A percentile compares a stretch with the other conserved stretches of the same genome.
Evolutionary conservation across 2,329 filamentous ascomycete genomes (phyloP).

Genomic region (Myriosclerotinia scirpicola): DNA sequence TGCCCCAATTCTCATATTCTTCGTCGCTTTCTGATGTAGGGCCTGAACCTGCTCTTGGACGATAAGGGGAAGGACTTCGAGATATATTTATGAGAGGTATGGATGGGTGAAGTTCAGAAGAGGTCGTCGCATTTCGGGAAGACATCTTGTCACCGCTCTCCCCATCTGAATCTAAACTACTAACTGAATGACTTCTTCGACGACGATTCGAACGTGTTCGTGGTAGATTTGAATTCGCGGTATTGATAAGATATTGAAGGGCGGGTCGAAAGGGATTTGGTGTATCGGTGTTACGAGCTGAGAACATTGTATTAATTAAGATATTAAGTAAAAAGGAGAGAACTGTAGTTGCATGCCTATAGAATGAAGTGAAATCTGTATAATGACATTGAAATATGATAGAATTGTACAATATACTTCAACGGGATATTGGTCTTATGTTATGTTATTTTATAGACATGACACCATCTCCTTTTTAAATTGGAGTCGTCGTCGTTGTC

Average conservation of each 20-base stretch:
- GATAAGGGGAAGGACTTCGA: constrained; percentile 47
- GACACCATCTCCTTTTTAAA: not conserved
- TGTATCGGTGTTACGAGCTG: constrained; percentile 36
- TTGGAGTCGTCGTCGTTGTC: constrained; percentile 1
- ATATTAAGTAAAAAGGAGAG: constrained; percentile 4
- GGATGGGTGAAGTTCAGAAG: constrained; percentile 34
- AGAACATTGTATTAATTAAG: constrained; percentile 33
- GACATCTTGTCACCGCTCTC: constrained; percentile 34
- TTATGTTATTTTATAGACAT: not conserved
- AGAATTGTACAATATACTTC: not conserved
- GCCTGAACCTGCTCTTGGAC: constrained; percentile 45
- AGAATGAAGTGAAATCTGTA: constrained; percentile 8
- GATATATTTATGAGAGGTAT: constrained; percentile 49
- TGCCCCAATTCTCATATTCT: constrained; percentile 43
- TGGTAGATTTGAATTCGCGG: constrained; percentile 25
- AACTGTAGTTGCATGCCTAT: constrained; percentile 17
- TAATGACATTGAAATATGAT: not conserved
- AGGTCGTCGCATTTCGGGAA: constrained; percentile 26
- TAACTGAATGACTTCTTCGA: constrained; percentile 33
- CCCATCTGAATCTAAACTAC: constrained; percentile 35
- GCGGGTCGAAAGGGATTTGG: constrained; percentile 43
- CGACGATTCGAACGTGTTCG: constrained; percentile 29
- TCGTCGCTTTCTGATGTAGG: constrained; percentile 46
- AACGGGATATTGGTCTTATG: not conserved
- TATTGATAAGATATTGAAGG: constrained; percentile 41